Evolutionary conservation across 495 filamentous ascomycete species (phyloP).

Genomic region (Wilcoxina mikolae): DNA sequence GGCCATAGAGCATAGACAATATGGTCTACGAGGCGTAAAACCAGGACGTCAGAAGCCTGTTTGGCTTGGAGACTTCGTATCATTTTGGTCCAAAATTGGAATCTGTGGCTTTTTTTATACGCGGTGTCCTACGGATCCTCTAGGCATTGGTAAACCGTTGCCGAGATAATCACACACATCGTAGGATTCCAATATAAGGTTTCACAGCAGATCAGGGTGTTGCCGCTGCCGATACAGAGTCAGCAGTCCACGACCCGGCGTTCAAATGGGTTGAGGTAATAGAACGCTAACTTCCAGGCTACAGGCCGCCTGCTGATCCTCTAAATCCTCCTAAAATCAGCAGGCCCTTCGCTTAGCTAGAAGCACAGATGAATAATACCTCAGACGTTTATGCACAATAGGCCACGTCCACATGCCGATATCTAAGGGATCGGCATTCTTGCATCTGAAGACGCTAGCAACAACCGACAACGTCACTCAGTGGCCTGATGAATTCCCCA

Average conservation of each 20-base stretch:
- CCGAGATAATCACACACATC: too few species aligned
- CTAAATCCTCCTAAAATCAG: background rate
- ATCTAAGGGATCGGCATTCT: background rate
- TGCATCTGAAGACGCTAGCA: background rate
- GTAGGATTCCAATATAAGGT: too few species aligned
- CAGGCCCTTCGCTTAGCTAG: background rate
- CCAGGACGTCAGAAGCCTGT: too few species aligned
- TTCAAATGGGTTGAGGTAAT: too few species aligned
- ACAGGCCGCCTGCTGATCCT: background rate
- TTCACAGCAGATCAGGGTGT: background rate
- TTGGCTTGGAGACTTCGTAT: too few species aligned
- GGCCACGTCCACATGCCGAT: background rate
- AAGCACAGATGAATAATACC: background rate
- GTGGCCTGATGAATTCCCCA: background rate
- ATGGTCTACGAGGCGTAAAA: too few species aligned
- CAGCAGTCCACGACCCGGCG: background rate
- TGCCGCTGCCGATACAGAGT: background rate
- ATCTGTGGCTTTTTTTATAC: too few species aligned
- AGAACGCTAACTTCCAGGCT: background rate
- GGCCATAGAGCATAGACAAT: too few species aligned
- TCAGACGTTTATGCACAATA: background rate
- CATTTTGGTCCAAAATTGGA: too few species aligned
- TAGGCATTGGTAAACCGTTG: too few species aligned
- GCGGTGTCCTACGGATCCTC: too few species aligned
- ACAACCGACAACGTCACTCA: background rate